Base-by-base conservation (phyloP, 352 stramenopile species). In the Globisporangium recalcitrans region DNA sequence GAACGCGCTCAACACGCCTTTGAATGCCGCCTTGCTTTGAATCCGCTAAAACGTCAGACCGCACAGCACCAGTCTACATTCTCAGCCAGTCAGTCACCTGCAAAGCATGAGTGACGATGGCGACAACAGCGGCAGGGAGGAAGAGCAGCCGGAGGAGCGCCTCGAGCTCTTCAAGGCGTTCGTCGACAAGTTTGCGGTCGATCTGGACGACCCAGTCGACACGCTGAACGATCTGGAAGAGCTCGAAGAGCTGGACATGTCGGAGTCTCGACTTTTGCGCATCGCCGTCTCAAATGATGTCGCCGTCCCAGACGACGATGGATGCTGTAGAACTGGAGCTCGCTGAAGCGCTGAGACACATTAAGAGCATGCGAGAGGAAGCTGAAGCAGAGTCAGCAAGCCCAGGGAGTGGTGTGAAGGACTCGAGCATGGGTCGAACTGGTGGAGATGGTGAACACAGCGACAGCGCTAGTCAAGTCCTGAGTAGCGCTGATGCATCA, bases 221-320 rank as follows among this genome's bases (percentile, higher is more conserved):
- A 81, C 77, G 9, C 44, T 74, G 5, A 74, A 85, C 34, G 85
- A 90, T 26, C 82, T 91, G 21, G 73, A 88, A 0, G 70, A 80
- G 29, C 64, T 95, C 40, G 82, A 93, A 53, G 86, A 96, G 62
- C 72, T 96, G 0, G 86, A 96, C 34, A 40, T 96, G 40, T 94
- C 80, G 4, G 82, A 91, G 62, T 34, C 60, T 80, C 2, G 63
- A 75, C 26, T 72, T 76, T 9, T 70, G 62, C 11, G 60, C 69
- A 40, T 36, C 36, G 8, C 13, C 14, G 29, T 51, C 29, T 4
- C 7, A 21, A 2, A 32, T 55, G 16, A 40, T 47, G 16, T 49
- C 56, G 13, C 67, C 38, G 0, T 58, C 56, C 4, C 47, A 64
- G 11, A 29, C 26, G 3, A 53, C 53, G 5, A 61, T 64, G 21